Evolutionary conservation across 1,284 basidiomycete genomes (phyloP).

Genomic region (Cryptococcus hybrid): DNA sequence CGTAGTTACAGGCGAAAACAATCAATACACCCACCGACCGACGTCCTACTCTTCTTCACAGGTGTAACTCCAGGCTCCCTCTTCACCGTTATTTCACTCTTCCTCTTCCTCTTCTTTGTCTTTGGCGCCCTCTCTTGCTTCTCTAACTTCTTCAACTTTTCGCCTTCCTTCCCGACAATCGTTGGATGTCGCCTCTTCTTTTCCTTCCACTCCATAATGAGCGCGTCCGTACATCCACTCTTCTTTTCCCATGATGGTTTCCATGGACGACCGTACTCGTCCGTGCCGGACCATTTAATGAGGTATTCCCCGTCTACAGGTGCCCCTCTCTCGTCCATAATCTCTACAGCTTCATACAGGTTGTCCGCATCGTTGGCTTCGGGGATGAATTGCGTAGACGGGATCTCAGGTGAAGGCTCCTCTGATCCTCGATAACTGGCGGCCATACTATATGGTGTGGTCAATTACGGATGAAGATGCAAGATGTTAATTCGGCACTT

Average conservation of each 20-base stretch:
- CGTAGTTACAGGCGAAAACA: no score
- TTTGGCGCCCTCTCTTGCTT: conserved; percentile 5
- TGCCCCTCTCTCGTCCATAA: conserved; percentile 23
- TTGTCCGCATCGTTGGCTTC: conserved; percentile 13
- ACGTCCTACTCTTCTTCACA: not conserved
- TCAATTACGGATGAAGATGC: not conserved
- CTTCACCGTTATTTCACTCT: not conserved
- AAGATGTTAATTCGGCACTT: no score
- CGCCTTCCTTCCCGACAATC: conserved; percentile 12
- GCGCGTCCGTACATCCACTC: conserved; percentile 15
- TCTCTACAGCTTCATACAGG: conserved; percentile 21
- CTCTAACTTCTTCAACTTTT: conserved; percentile 2
- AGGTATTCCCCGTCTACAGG: conserved; percentile 23
- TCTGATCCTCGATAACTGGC: not conserved
- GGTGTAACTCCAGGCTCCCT: not conserved
- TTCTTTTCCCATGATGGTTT: conserved; percentile 33
- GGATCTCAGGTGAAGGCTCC: not conserved
- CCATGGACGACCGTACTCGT: conserved; percentile 31
- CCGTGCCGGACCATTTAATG: conserved; percentile 34
- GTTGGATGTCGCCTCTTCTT: conserved; percentile 18
- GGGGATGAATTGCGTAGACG: conserved; percentile 17
- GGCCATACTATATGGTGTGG: not conserved
- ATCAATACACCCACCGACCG: not conserved
- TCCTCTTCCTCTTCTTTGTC: conserved; percentile 1
- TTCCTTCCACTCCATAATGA: conserved; percentile 31